phyloP scores from a whole-genome alignment of 164 flowering plant genomes.

The Stephania cephalantha region DNA sequence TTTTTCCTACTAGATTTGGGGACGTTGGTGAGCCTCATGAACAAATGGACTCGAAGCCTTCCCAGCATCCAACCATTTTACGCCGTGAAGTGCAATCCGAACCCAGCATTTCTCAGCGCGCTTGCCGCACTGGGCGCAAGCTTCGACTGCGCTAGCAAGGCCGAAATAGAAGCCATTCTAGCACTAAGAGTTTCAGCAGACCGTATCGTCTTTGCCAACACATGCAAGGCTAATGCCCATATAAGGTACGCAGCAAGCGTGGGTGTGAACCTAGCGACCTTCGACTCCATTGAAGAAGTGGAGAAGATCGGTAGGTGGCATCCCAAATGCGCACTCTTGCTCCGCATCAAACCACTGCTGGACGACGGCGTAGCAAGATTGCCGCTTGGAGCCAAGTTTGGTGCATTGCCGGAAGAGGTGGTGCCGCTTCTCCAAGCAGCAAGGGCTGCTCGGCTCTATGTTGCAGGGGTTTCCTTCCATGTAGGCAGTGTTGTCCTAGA shows the following conservation, averaged over 20 bases:
- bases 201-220: conserved; percentile 45
- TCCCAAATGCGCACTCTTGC: conserved; percentile 30
- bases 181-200: conserved; percentile 42
- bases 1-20: conserved; percentile 51
- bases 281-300: conserved; percentile 34
- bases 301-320: conserved; percentile 41
- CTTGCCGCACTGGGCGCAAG: conserved; percentile 40
- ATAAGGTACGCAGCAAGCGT: conserved; percentile 36
- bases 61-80: conserved; percentile 42
- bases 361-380: conserved; percentile 30
- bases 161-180: conserved; percentile 47
- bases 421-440: conserved; percentile 39
- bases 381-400: conserved; percentile 19
- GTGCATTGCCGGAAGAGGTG: conserved; percentile 17
- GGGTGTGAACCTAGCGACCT: conserved; percentile 50
- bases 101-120: conserved; percentile 32
- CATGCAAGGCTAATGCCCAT: conserved; percentile 43
- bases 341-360: conserved; percentile 33
- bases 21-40: conserved; percentile 23
- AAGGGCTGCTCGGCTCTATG: conserved; percentile 19
- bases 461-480: conserved; percentile 43
- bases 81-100: conserved; percentile 59
- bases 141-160: conserved; percentile 53
- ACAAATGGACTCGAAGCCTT: conserved; percentile 31
- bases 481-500: conserved; percentile 33